Base-by-base conservation (phyloP, 2,329 filamentous ascomycete species). In the Aspergillus oerlinghausenensis region DNA sequence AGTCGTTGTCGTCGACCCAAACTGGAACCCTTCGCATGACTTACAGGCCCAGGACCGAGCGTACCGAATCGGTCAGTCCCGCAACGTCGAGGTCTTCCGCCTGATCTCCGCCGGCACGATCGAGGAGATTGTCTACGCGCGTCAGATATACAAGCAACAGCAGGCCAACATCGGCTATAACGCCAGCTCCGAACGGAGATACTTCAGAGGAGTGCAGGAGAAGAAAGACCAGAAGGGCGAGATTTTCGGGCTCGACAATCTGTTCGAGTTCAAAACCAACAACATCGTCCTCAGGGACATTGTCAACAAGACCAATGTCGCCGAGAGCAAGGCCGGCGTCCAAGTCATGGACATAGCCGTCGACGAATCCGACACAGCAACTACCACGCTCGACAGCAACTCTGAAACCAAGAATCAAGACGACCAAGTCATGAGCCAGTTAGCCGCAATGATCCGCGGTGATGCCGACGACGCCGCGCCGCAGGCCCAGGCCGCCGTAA, bases 91-190 rank as follows among this genome's bases (percentile, higher is more conserved):
- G 70, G 93, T 97, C 1, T 97, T 96, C 71, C 87, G 94, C 3
- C 83, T 99, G 1, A 86, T 99, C 19, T 93, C 89, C 1, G 86
- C 90, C 1, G 94, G 94, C 0, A 97, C 94, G 0, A 91, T 99
- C 17, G 94, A 99, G 70, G 94, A 99, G 73, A 94, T 97, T 54
- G 91, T 97, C 7, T 99, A 99, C 67, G 94, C 93, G 0, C 84
- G 94, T 6, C 94, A 99, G 67, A 94, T 99, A 42, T 99, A 99
- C 81, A 99, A 99, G 73, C 94, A 99, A 70, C 94, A 99, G 68
- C 94, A 97, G 75, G 93, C 94, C 26, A 97, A 97, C 67, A 97
- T 99, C 57, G 94, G 90, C 0, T 97, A 99, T 73, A 95, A 88
- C 35, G 94, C 94, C 0, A 95, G 90, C 0, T 88, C 87, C 4